These are phyloP conservation scores for Candida awuae DNA, from an alignment of 805 yeast species.

Conservation along the genomic window DNA sequence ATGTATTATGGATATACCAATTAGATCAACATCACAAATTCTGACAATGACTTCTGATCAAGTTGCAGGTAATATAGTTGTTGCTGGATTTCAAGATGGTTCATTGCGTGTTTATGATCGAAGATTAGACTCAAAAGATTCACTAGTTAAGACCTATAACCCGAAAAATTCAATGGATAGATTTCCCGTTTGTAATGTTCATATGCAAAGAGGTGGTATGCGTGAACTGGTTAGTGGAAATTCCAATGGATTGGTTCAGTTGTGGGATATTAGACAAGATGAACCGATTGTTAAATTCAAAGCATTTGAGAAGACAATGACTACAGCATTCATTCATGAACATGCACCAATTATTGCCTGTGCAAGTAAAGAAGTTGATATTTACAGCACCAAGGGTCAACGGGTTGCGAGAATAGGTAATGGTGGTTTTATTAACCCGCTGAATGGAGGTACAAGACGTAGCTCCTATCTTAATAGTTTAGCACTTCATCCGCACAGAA, in stretches of 20 bases:
- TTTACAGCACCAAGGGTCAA: constrained; percentile 85
- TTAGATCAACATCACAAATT: constrained; percentile 81
- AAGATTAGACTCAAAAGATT: constrained; percentile 73
- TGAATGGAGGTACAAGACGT: constrained; percentile 37
- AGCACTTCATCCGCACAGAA: constrained; percentile 86
- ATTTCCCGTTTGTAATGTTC: constrained; percentile 55
- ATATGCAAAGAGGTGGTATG: constrained; percentile 94
- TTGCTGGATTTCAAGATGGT: constrained; percentile 91
- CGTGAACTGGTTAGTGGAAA: constrained; percentile 83
- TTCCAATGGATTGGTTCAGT: constrained; percentile 69
- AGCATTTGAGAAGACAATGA: constrained; percentile 44
- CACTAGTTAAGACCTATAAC: constrained; percentile 80
- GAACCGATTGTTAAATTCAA: constrained; percentile 63
- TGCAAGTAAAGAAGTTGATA: constrained; percentile 68
- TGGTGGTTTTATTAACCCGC: constrained; percentile 32
- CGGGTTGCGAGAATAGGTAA: constrained; percentile 47
- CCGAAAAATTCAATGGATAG: constrained; percentile 25
- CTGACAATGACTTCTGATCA: constrained; percentile 90
- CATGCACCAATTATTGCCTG: constrained; percentile 94
- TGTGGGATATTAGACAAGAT: constrained; percentile 83
- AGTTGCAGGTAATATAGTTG: constrained; percentile 83
- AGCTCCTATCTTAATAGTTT: constrained; percentile 54
- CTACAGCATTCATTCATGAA: constrained; percentile 80
- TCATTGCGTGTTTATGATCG: constrained; percentile 85
- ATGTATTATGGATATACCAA: constrained; percentile 81